These are phyloP conservation scores for Epichloe coenophiala DNA, from an alignment of 2,329 filamentous ascomycete species.

Conservation along the genomic window DNA sequence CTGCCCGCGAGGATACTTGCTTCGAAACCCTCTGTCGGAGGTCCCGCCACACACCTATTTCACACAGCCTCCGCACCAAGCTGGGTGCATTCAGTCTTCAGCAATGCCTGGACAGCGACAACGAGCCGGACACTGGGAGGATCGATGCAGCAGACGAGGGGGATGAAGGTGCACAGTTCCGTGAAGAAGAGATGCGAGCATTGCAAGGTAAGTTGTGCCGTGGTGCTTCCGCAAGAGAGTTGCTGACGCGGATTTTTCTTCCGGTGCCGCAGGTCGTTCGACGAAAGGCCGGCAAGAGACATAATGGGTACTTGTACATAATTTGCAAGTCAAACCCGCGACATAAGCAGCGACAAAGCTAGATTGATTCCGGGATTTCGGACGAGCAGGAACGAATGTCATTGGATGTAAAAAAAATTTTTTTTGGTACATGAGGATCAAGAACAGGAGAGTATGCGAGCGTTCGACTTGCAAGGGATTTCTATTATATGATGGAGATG, in stretches of 20 bases:
- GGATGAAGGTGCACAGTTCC: constrained; percentile 90
- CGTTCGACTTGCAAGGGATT: too few relatives aligned
- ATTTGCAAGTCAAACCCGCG: constrained; percentile 93
- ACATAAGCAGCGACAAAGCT: constrained; percentile 76
- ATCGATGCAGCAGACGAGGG: constrained; percentile 43
- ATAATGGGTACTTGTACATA: constrained; percentile 65
- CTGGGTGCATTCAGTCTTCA: constrained; percentile 10
- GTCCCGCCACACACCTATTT: constrained; percentile 6
- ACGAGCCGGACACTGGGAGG: constrained; percentile 11
- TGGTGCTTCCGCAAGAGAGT: not conserved
- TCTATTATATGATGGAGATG: too few relatives aligned
- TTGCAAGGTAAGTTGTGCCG: constrained; percentile 59
- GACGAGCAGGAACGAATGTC: not conserved
- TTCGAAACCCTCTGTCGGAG: constrained; percentile 9
- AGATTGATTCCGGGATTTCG: constrained; percentile 9
- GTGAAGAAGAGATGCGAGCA: constrained; percentile 97
- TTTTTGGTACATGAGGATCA: too few relatives aligned
- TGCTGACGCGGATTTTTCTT: not conserved
- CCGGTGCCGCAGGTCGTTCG: constrained; percentile 50
- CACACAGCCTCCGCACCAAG: constrained; percentile 1
- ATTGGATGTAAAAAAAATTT: not conserved
- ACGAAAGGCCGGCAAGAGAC: constrained; percentile 60
- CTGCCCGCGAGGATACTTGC: constrained; percentile 16
- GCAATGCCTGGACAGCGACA: constrained; percentile 8
- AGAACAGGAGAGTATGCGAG: too few relatives aligned